Base-by-base conservation (phyloP, 306 rosid species). In the Cucumis melo region DNA sequence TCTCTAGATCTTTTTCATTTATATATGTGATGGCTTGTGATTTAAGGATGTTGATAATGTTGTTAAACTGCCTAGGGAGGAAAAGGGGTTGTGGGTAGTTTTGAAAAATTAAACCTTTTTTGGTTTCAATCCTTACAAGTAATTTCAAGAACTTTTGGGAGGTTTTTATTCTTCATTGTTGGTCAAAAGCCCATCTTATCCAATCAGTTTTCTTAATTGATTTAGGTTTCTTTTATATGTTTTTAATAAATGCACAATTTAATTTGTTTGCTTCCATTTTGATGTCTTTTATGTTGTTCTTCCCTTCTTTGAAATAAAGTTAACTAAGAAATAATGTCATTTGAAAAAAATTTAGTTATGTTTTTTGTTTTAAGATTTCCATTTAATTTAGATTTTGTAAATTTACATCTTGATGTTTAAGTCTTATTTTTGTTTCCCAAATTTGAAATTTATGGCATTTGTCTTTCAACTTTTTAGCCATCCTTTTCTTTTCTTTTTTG, bases 1-100 rank as follows among this genome's bases (percentile, higher is more conserved):
- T 57, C 62, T 57, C 42, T n/a, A n/a, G n/a, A n/a, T n/a, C n/a
- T 7, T 41, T 8, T 8, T 41, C 14, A 3, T 58, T 58, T 63
- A 32, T 65, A 3, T 65, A 17, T 65, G 15, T 66, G 75, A 68
- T 70, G 57, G 14, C 75, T 70, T 70, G 53, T 46, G 58, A 67
- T 41, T n/a, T 19, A 16, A 67, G 74, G 72, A 8, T 44, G 56
- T 70, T 46, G 57, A 70, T 70, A 39, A 70, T 70, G 58, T 70
- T 70, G 75, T 70, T 70, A 44, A 70, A 70, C 75, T 15, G 57
- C 75, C 57, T 66, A 5, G 20, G 41, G 73, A 3, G 53, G 19
- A n/a, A 20, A 66, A 66, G 10, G 19, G 58, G 75, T 70, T 70
- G 75, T 70, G 75, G 75, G 75, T 70, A 46, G 75, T 46, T 70